A percentile compares a stretch with the other conserved stretches of the same genome.
phyloP scores from a whole-genome alignment of 345 rosid genomes.

The Abelmoschus esculentus region DNA sequence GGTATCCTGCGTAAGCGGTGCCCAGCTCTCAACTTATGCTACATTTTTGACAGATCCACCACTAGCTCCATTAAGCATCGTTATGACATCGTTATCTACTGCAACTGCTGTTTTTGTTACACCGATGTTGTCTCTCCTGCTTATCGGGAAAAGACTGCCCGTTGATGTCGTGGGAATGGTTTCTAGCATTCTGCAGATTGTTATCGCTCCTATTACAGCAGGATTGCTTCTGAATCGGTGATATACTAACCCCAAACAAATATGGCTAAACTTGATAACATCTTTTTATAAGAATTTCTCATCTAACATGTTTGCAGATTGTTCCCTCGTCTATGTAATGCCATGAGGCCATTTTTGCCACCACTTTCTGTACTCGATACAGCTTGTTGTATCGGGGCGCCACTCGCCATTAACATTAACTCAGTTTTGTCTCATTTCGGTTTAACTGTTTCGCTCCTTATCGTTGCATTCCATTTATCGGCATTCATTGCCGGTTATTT shows the following conservation, averaged over 20 bases:
- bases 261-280: constrained; percentile 2
- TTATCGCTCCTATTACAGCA: constrained; percentile 67
- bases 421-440: constrained; percentile 76
- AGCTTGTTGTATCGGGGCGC: constrained; percentile 86
- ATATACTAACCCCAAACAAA: not conserved
- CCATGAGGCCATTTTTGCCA: constrained; percentile 64
- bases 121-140: constrained; percentile 72
- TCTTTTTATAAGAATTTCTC: not conserved
- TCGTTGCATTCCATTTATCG: constrained; percentile 57
- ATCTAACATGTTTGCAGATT: constrained; percentile 39
- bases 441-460: constrained; percentile 34
- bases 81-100: constrained; percentile 89
- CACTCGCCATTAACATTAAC: constrained; percentile 71
- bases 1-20: constrained; percentile 94
- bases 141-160: constrained; percentile 79
- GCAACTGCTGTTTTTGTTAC: constrained; percentile 80
- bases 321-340: constrained; percentile 56
- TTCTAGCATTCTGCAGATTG: constrained; percentile 83
- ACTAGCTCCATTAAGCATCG: constrained; percentile 90
- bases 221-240: constrained; percentile 86
- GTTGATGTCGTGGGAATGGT: constrained; percentile 94
- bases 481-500: constrained; percentile 71
- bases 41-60: too few species aligned
- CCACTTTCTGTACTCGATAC: constrained; percentile 78
- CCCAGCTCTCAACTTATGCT: constrained; percentile 90